Conservation (phyloP, 1,139 yeast genomes). For the Saccharomyces hybrid region DNA sequence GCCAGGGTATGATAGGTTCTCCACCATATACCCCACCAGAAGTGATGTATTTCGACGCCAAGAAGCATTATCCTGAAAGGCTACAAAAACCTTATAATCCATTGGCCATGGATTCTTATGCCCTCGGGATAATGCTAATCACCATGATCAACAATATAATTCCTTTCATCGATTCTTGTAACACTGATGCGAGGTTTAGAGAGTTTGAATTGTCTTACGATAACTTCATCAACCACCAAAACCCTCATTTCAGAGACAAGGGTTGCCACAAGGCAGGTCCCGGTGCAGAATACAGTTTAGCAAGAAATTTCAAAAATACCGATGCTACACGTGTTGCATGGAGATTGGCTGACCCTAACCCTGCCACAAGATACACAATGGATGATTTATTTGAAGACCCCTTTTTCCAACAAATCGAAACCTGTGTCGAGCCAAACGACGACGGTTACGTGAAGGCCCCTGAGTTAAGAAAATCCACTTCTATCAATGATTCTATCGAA, state of each 20-base stretch:
- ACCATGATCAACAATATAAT: slow-evolving; percentile 51
- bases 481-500: neutral
- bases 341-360: slow-evolving; percentile 63
- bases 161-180: slow-evolving; percentile 52
- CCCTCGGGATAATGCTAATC: slow-evolving; percentile 58
- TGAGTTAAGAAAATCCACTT: slow-evolving; percentile 18
- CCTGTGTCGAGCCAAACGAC: slow-evolving; percentile 38
- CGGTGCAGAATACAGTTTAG: slow-evolving; percentile 59
- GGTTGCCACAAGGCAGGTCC: slow-evolving; percentile 49
- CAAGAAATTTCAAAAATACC: slow-evolving; percentile 49
- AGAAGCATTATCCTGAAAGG: slow-evolving; percentile 26
- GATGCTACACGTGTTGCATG: slow-evolving; percentile 67
- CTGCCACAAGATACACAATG: slow-evolving; percentile 46
- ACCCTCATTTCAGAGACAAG: slow-evolving; percentile 46
- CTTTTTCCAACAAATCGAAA: slow-evolving; percentile 54
- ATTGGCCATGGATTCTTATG: slow-evolving; percentile 65
- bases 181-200: slow-evolving; percentile 47
- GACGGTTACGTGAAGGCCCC: slow-evolving; percentile 19
- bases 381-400: slow-evolving; percentile 51
- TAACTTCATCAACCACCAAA: slow-evolving; percentile 39
- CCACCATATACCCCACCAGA: slow-evolving; percentile 80
- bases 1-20: slow-evolving; percentile 54
- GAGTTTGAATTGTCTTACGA: slow-evolving; percentile 50
- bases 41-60: slow-evolving; percentile 47
- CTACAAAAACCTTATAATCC: slow-evolving; percentile 49